A percentile compares a stretch with the other conserved stretches of the same genome.
phyloP scores from a whole-genome alignment of 805 yeast genomes.

The Sugiyamaella qingdaonensis region DNA sequence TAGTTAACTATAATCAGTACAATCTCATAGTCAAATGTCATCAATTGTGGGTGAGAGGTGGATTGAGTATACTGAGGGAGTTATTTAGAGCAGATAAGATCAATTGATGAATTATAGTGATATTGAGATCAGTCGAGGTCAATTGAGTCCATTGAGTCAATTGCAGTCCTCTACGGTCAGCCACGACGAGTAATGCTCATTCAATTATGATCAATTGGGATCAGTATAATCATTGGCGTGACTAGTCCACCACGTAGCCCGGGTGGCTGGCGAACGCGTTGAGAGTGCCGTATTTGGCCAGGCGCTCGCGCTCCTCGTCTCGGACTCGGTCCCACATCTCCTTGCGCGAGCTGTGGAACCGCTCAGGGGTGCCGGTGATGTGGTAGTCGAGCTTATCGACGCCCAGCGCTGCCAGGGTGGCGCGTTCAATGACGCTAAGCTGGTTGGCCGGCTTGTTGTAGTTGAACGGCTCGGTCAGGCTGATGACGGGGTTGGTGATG shows the following conservation, averaged over 20 bases:
- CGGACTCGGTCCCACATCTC: conserved; percentile 9
- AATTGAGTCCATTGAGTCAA: no score
- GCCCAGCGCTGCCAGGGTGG: conserved; percentile 9
- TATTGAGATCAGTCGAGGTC: no score
- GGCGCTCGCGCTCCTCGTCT: conserved; percentile 7
- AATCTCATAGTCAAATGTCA: no score
- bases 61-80: no score
- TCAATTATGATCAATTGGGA: no score
- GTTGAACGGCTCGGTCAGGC: conserved; percentile 9
- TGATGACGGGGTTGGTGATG: conserved; percentile 14
- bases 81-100: no score
- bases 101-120: no score
- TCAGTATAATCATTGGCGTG: not conserved
- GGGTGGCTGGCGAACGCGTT: conserved; percentile 6
- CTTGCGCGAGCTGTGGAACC: conserved; percentile 3
- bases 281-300: conserved; percentile 6
- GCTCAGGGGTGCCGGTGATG: conserved; percentile 1
- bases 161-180: no score
- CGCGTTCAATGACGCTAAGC: conserved; percentile 10
- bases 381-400: not conserved
- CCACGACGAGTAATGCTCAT: no score
- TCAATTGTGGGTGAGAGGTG: no score
- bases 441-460: conserved; percentile 3
- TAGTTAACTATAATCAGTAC: no score
- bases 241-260: not conserved